Conservation (phyloP, 2,329 filamentous ascomycete species). For the Fusarium pseudoanthophilum region DNA sequence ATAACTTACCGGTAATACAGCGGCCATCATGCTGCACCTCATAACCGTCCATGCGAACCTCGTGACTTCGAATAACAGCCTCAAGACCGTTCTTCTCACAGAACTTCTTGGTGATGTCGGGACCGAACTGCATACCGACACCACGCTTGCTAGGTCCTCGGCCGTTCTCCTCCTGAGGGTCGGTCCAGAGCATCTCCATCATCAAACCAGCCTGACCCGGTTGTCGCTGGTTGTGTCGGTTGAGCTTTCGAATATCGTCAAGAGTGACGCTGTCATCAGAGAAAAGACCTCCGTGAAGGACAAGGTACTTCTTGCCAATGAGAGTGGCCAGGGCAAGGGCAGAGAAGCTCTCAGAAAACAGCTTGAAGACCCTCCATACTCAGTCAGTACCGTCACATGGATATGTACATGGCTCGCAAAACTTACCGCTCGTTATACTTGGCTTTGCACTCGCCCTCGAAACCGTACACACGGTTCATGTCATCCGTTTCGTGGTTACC, state of each 20-base stretch:
- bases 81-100: conserved; percentile 96
- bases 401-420: not conserved
- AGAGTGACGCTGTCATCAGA: conserved; percentile 93
- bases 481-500: conserved; percentile 99
- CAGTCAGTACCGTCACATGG: conserved; percentile 5
- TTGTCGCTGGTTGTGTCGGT: conserved; percentile 90
- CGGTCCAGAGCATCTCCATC: conserved; percentile 99
- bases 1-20: conserved; percentile 84
- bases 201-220: conserved; percentile 94
- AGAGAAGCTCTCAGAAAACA: conserved; percentile 98
- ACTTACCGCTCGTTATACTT: conserved; percentile 88
- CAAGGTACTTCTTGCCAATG: conserved; percentile 89
- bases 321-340: conserved; percentile 91
- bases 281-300: conserved; percentile 94
- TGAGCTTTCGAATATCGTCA: conserved; percentile 92
- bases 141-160: conserved; percentile 96
- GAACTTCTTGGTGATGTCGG: conserved; percentile 95
- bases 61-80: conserved; percentile 95
- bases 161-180: conserved; percentile 86
- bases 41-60: conserved; percentile 99
- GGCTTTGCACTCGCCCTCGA: conserved; percentile 97
- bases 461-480: conserved; percentile 99
- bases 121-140: conserved; percentile 95
- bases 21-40: conserved; percentile 95
- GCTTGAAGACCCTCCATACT: conserved; percentile 79